phyloP scores from a whole-genome alignment of 768 basidiomycete species.

The Phylloporus arenicola region DNA sequence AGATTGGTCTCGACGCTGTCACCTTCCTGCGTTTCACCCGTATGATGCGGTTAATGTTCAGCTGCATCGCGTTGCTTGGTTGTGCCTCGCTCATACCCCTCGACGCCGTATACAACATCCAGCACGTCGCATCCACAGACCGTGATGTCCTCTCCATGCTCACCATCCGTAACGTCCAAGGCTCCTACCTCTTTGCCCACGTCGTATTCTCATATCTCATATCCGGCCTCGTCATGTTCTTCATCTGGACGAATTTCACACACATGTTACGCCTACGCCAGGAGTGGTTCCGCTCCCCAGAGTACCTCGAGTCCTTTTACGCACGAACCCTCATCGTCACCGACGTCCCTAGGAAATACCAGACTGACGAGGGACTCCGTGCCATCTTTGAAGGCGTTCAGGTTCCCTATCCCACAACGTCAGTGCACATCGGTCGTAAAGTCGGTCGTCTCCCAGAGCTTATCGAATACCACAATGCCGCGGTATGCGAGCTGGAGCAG shows the following conservation, averaged over 20 bases:
- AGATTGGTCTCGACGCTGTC: slow-evolving; percentile 89
- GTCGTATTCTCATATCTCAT: slow-evolving; percentile 80
- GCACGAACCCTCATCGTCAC: slow-evolving; percentile 85
- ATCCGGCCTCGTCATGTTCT: slow-evolving; percentile 64
- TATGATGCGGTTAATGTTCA: slow-evolving; percentile 73
- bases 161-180: slow-evolving; percentile 79
- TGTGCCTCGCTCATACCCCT: slow-evolving; percentile 80
- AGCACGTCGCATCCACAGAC: slow-evolving; percentile 43
- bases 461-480: slow-evolving; percentile 86
- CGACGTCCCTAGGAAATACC: slow-evolving; percentile 71
- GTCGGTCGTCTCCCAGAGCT: slow-evolving; percentile 87
- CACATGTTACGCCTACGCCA: slow-evolving; percentile 74
- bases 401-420: slow-evolving; percentile 87
- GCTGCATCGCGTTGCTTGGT: slow-evolving; percentile 53
- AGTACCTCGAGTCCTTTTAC: slow-evolving; percentile 87
- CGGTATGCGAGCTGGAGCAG: slow-evolving; percentile 90
- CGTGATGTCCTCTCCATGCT: slow-evolving; percentile 71
- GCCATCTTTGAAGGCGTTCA: slow-evolving; percentile 67
- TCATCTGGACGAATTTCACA: slow-evolving; percentile 71
- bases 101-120: slow-evolving; percentile 80
- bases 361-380: slow-evolving; percentile 80
- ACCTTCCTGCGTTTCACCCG: slow-evolving; percentile 89
- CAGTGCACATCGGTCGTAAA: slow-evolving; percentile 82
- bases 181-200: slow-evolving; percentile 74
- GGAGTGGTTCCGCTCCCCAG: slow-evolving; percentile 85